These are phyloP conservation scores for Deuterostichococcus epilithicus DNA, from an alignment of 139 green algal genomes.

Conservation along the genomic window DNA sequence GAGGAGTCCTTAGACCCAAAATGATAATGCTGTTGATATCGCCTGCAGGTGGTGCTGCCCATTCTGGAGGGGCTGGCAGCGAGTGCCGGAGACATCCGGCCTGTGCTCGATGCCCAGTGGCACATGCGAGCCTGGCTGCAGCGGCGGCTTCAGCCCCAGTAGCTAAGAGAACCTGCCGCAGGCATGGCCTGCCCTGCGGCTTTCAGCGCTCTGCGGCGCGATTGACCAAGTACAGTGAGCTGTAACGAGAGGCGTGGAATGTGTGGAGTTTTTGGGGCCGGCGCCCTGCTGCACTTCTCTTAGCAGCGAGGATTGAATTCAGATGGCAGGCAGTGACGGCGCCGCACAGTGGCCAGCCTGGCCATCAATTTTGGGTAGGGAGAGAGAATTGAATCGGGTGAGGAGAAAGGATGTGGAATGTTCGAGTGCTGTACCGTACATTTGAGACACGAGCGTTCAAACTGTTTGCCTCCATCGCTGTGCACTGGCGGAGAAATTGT, in stretches of 20 bases:
- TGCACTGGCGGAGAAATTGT: background rate
- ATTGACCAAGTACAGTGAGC: background rate
- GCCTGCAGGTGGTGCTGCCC: conserved; percentile 51
- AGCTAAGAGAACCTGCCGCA: background rate
- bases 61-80: conserved; percentile 48
- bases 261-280: background rate
- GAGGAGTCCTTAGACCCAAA: too few relatives aligned
- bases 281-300: too few relatives aligned
- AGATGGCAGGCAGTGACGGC: too few relatives aligned
- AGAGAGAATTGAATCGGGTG: too few relatives aligned
- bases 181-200: background rate
- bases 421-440: too few relatives aligned
- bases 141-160: background rate
- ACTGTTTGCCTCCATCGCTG: too few relatives aligned
- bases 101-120: conserved; percentile 32
- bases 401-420: too few relatives aligned
- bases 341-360: too few relatives aligned
- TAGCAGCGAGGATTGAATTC: too few relatives aligned
- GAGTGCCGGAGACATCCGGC: conserved; percentile 40
- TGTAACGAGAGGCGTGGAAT: background rate
- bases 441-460: too few relatives aligned
- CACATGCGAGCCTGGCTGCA: conserved; percentile 37
- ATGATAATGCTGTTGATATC: conserved; percentile 17
- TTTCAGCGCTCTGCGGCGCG: background rate
- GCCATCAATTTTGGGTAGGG: background rate